These are phyloP conservation scores for Capsicum pubescens DNA, from an alignment of 257 asterid species.

Conservation along the genomic window DNA sequence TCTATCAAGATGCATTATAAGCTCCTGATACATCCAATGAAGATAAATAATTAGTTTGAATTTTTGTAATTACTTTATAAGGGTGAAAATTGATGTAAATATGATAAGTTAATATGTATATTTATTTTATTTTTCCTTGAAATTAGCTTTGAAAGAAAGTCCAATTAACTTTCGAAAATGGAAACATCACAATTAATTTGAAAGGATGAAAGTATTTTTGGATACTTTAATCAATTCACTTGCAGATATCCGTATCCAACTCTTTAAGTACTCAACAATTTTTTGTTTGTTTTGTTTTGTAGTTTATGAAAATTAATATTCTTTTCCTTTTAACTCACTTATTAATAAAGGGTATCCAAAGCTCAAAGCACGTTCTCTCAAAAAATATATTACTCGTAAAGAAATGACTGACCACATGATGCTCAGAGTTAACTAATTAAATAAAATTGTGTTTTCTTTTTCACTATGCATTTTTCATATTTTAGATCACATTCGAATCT, in stretches of 20 bases:
- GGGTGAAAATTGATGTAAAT: too few species aligned
- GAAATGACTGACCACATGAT: slow-evolving; percentile 9
- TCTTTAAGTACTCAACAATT: neutral
- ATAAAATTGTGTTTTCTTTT: neutral
- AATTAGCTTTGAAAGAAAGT: too few species aligned
- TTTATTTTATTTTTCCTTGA: too few species aligned
- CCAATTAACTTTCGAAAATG: too few species aligned
- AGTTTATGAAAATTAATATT: neutral
- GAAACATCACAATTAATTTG: too few species aligned
- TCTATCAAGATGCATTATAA: too few species aligned
- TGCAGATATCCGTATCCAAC: neutral
- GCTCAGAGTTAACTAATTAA: neutral
- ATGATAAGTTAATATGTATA: too few species aligned
- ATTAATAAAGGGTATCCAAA: neutral
- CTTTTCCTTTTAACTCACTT: neutral
- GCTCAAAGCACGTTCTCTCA: slow-evolving; percentile 1
- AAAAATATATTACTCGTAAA: neutral
- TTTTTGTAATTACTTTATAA: too few species aligned
- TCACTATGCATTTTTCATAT: neutral
- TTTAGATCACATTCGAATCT: neutral
- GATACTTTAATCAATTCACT: neutral
- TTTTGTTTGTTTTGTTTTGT: neutral
- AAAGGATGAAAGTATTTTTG: too few species aligned
- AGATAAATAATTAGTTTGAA: too few species aligned
- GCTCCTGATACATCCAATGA: too few species aligned